Evolutionary conservation across 441 rosid genomes (phyloP).

Genomic region (Eutrema salsugineum): DNA sequence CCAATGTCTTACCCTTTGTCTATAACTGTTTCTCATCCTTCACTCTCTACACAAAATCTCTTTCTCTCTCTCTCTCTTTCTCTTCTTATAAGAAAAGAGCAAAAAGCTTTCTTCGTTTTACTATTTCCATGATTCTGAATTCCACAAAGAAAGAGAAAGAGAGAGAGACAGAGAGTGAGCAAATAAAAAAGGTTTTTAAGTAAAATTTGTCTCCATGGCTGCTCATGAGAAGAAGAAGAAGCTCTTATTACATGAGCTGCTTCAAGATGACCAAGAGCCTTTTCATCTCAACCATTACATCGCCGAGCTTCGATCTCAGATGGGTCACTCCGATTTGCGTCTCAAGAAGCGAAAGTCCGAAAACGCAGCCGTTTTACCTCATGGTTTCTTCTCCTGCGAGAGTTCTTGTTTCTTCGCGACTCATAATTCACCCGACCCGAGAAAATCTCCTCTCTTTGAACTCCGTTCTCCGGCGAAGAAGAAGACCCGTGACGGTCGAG

Average conservation of each 20-base stretch:
- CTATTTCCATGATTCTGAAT: constrained; percentile 24
- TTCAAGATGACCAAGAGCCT: constrained; percentile 88
- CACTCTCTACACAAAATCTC: constrained; percentile 10
- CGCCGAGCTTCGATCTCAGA: constrained; percentile 47
- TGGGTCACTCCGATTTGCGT: constrained; percentile 39
- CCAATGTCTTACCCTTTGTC: constrained; percentile 33
- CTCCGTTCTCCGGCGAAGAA: constrained; percentile 44
- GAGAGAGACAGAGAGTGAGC: neutral
- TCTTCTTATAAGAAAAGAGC: neutral
- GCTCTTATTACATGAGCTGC: constrained; percentile 52
- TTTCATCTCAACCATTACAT: constrained; percentile 71
- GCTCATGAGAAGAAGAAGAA: constrained; percentile 35
- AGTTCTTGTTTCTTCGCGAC: constrained; percentile 59
- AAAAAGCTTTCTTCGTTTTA: constrained; percentile 18
- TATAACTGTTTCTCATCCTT: constrained; percentile 23
- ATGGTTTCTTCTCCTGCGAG: constrained; percentile 41
- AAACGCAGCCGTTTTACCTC: constrained; percentile 27
- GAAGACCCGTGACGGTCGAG: constrained; percentile 30
- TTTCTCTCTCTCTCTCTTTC: constrained; percentile 13
- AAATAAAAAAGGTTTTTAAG: neutral
- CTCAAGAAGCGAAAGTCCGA: constrained; percentile 47
- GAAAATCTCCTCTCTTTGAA: constrained; percentile 65
- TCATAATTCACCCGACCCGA: constrained; percentile 55
- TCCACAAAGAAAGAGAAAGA: constrained; percentile 3
- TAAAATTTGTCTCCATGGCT: constrained; percentile 9